These are phyloP conservation scores for Coniochaeta hoffmannii DNA, from an alignment of 2,329 filamentous ascomycete genomes.

Conservation along the genomic window DNA sequence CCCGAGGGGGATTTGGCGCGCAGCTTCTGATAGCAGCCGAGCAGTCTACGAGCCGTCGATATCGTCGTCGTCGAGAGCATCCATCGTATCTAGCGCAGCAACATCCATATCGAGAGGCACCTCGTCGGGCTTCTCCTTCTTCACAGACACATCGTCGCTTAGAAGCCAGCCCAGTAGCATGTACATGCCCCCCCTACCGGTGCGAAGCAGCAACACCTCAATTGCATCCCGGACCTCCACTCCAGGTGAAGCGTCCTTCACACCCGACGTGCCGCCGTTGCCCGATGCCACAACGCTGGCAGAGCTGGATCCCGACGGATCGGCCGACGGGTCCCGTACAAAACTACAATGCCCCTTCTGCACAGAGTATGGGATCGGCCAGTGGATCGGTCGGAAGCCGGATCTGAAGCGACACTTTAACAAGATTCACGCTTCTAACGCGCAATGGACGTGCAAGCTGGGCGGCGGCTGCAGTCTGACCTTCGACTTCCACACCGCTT, in stretches of 20 bases:
- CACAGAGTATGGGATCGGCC: conserved; percentile 30
- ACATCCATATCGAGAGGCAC: background rate
- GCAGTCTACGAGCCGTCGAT: background rate
- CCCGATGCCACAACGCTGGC: background rate
- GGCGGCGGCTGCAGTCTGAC: conserved; percentile 34
- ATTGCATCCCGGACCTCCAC: background rate
- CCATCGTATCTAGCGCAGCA: background rate
- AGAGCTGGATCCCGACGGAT: background rate
- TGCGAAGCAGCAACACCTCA: background rate
- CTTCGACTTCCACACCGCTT: conserved; percentile 40
- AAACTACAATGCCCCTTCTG: conserved; percentile 28
- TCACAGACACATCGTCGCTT: background rate
- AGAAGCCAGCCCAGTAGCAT: background rate
- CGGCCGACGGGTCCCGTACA: background rate
- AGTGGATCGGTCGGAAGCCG: conserved; percentile 38
- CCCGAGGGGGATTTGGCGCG: background rate
- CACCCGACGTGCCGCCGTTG: background rate
- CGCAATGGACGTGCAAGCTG: conserved; percentile 34
- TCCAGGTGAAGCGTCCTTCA: background rate
- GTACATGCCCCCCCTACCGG: background rate
- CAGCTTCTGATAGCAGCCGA: background rate
- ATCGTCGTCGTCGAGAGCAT: conserved; percentile 1
- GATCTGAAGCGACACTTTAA: conserved; percentile 42
- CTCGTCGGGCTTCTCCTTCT: background rate
- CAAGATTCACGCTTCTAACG: conserved; percentile 38